Conservation (phyloP, 306 rosid genomes). For the Lotus japonicus region DNA sequence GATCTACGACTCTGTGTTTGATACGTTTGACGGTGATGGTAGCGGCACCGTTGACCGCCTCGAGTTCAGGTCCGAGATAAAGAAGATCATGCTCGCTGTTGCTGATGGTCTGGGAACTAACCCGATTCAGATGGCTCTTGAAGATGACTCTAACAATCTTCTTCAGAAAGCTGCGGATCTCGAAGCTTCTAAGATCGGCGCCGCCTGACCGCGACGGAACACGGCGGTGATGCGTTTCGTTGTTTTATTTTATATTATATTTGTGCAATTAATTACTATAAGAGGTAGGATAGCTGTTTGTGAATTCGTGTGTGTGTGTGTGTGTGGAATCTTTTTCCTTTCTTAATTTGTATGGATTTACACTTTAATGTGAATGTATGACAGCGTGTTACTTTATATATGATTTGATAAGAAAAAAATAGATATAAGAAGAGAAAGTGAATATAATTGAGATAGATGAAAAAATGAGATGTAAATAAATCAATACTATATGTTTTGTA, state of each 20-base stretch:
- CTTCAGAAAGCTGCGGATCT: slow-evolving; percentile 83
- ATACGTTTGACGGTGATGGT: slow-evolving; percentile 52
- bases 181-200: slow-evolving; percentile 55
- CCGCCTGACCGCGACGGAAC: background rate
- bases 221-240: background rate
- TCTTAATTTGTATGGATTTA: too few species aligned
- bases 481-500: too few species aligned
- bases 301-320: too few species aligned
- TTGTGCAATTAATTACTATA: background rate
- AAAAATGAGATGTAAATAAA: too few species aligned
- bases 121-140: slow-evolving; percentile 82
- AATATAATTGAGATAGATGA: too few species aligned
- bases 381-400: too few species aligned
- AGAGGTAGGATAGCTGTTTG: too few species aligned
- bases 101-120: slow-evolving; percentile 79
- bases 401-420: too few species aligned
- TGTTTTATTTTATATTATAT: background rate
- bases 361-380: too few species aligned
- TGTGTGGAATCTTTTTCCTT: too few species aligned
- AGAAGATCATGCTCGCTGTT: slow-evolving; percentile 74
- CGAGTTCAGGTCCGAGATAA: slow-evolving; percentile 71
- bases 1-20: slow-evolving; percentile 77
- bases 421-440: too few species aligned
- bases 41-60: slow-evolving; percentile 57
- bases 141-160: slow-evolving; percentile 43